Evolutionary conservation across 768 basidiomycete genomes (phyloP), one percentile per base, ranked within the genome.

Genomic region (Paxillus involutus): DNA sequence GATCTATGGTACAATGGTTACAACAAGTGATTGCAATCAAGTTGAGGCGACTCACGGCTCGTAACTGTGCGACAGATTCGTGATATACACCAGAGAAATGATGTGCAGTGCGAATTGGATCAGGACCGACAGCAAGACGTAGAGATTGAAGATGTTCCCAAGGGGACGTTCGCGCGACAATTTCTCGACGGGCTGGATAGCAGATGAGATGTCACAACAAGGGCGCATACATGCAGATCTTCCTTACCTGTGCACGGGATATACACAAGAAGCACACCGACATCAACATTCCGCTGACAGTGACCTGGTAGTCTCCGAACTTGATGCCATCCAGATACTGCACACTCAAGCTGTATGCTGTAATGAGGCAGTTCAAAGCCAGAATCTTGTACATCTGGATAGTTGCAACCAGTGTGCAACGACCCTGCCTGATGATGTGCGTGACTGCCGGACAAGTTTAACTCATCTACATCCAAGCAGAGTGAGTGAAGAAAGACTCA

Each of bases 361-460:
- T 96, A 72, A 98, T 99, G 40, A 99, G 77, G 66, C 97, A 98
- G 68, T 98, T 99, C 52, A 99, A 75, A 1, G 96, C 97, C 36
- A 99, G 78, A 61, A 99, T 99, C 77, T 98, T 97, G 84, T 98
- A 99, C 97, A 99, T 99, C 74, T 99, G 97, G 50, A 96, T 89
- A 3, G 97, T 99, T 2, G 97, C 97, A 43, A 98, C 97, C 16
- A 99, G 84, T 1, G 97, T 99, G 76, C 97, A 98, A 29, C 97
- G 91, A 21, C 97, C 97, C 73, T 98, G 97, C 17, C 97, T 86
- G 61, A 99, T 97, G 69, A 99, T 98, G 67, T 96, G 94, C 17
- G 91, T 89, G 63, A 99, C 94, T 95, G 58, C 19, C 51, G 3
- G n/a, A 47, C 40, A 39, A 32, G 6, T 35, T 52, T 26, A 57